Base-by-base conservation (phyloP, 495 filamentous ascomycete genomes). In the Hypoxylon rickii region DNA sequence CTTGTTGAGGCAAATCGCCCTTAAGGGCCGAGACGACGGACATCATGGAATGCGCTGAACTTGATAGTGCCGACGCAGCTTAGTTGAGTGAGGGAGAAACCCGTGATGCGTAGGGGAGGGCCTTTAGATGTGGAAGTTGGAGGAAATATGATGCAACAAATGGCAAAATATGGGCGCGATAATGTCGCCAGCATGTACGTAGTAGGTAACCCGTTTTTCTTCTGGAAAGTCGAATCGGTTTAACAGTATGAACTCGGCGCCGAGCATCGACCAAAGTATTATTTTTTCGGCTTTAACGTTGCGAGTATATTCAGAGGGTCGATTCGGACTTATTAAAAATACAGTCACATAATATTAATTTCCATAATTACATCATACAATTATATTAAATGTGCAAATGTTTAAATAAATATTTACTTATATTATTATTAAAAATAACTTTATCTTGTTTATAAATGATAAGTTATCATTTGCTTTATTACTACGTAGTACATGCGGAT, bases 1-100 rank as follows among this genome's bases (percentile, higher is more conserved):
- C 86, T 72, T 89, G 86, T 60, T 86, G 86, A 54, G 86, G 83
- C 55, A 83, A 80, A 51, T 88, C 81, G 47, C 83, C 83, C 58
- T 79, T 79, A 33, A 83, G 64, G 26, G 76, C 73, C 24, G 83
- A 56, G 31, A 72, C 60, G 43, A 73, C 51, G 51, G 79, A 79
- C 79, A 83, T 38, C 12, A 12, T 79, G 34, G 61, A 39, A 50
- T 59, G 29, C 46, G 49, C 40, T 39, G 37, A 15, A 12, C 24
- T 29, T n/a, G n/a, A n/a, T n/a, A n/a, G n/a, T n/a, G n/a, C 24
- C 24, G 24, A 10, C 24, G 24, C 24, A 29, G 24, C 10, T 29
- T 29, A 10, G 4, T 10, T 29, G n/a, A n/a, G n/a, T n/a, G n/a
- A 29, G 10, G 24, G 10, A 29, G 24, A 29, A 29, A 29, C 4